A percentile compares a stretch with the other conserved stretches of the same genome.
Evolutionary conservation across 768 basidiomycete genomes (phyloP).

Genomic region (Gelatoporia subvermispora): DNA sequence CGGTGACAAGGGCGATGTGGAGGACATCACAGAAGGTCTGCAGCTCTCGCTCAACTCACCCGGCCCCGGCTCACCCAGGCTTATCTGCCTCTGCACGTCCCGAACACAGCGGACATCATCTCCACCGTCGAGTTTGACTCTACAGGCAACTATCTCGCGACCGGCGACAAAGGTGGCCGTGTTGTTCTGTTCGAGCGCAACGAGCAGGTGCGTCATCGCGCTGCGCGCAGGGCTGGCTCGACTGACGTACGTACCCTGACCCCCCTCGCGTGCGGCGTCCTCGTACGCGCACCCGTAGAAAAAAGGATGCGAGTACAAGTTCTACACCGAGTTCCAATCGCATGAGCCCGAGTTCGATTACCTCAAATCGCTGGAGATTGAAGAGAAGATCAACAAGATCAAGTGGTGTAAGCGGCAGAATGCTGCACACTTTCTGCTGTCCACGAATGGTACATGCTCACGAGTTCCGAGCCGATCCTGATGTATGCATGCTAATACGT

Average conservation of each 20-base stretch:
- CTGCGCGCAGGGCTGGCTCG: slow-evolving; percentile 1
- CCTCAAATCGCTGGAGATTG: slow-evolving; percentile 98
- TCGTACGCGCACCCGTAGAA: slow-evolving; percentile 48
- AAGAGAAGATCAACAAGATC: slow-evolving; percentile 99
- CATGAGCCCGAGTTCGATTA: slow-evolving; percentile 99
- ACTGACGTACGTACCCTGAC: background rate
- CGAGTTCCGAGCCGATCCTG: slow-evolving; percentile 8
- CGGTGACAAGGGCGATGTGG: slow-evolving; percentile 98
- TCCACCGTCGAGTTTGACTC: slow-evolving; percentile 99
- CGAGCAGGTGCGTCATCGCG: slow-evolving; percentile 67
- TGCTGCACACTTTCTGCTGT: slow-evolving; percentile 92
- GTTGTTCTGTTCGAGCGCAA: slow-evolving; percentile 98
- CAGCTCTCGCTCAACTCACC: slow-evolving; percentile 6
- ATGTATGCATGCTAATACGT: background rate
- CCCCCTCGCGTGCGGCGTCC: background rate
- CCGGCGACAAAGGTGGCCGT: slow-evolving; percentile 98
- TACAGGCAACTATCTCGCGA: slow-evolving; percentile 98
- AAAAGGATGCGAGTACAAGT: slow-evolving; percentile 99
- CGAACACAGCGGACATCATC: slow-evolving; percentile 90
- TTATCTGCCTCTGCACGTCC: slow-evolving; percentile 18
- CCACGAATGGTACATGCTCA: slow-evolving; percentile 78
- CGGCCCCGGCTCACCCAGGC: slow-evolving; percentile 8
- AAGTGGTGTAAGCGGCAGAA: slow-evolving; percentile 99
- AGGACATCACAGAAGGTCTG: slow-evolving; percentile 98
- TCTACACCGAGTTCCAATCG: slow-evolving; percentile 99